Conservation (phyloP, 257 asterid genomes). For the Gardenia jasminoides region DNA sequence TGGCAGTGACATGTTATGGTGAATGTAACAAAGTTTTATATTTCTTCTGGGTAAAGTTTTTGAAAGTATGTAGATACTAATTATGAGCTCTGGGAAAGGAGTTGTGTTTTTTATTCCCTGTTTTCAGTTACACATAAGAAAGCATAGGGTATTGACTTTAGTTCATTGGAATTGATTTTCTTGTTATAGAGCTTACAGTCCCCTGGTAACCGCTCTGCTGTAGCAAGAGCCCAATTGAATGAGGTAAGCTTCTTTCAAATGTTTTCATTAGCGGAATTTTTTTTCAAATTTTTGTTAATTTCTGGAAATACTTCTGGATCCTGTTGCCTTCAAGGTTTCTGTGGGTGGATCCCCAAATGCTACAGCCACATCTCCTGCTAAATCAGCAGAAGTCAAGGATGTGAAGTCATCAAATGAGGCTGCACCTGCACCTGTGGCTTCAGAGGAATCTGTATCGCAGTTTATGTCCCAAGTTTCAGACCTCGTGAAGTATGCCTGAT, state of each 20-base stretch:
- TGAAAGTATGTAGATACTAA: not conserved
- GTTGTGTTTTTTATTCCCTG: not conserved
- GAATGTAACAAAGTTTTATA: too few species aligned
- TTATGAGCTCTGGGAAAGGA: not conserved
- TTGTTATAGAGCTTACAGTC: slow-evolving; percentile 48
- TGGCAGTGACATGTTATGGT: not conserved
- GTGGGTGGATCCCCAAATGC: slow-evolving; percentile 52
- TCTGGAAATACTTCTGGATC: slow-evolving; percentile 30
- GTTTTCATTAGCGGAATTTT: slow-evolving; percentile 29
- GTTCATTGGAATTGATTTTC: slow-evolving; percentile 8
- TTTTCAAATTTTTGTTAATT: slow-evolving; percentile 30
- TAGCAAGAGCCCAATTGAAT: slow-evolving; percentile 54
- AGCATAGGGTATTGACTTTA: slow-evolving; percentile 15
- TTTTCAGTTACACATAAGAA: not conserved
- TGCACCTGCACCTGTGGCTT: slow-evolving; percentile 38
- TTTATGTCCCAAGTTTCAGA: slow-evolving; percentile 72
- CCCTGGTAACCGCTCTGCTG: slow-evolving; percentile 45
- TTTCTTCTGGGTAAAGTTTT: not conserved
- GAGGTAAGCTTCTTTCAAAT: slow-evolving; percentile 46
- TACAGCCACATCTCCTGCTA: slow-evolving; percentile 34
- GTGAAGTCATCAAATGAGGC: slow-evolving; percentile 41
- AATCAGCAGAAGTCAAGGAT: slow-evolving; percentile 39
- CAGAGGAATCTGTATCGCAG: slow-evolving; percentile 67
- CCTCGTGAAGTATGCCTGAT: slow-evolving; percentile 66
- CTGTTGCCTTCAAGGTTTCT: slow-evolving; percentile 61